Percentiles rank a stretch among this genome's conserved stretches.
phyloP scores from a whole-genome alignment of 78 protist genomes.

The Dictyostelium brefeldianum region DNA sequence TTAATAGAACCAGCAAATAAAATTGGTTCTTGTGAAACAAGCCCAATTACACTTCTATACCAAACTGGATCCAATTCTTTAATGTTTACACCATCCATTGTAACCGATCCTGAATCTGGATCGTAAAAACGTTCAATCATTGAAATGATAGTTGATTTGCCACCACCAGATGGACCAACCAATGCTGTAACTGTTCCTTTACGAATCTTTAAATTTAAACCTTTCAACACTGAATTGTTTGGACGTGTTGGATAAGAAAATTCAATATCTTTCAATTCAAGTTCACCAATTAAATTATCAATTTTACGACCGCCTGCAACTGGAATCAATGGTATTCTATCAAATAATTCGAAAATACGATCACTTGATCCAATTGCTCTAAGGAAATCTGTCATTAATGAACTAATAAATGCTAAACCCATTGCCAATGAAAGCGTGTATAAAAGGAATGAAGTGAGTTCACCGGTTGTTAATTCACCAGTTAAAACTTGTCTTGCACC shows the following conservation, averaged over 20 bases:
- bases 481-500: constrained; percentile 86
- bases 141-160: constrained; percentile 88
- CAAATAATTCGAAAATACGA: constrained; percentile 92
- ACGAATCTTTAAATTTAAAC: constrained; percentile 33
- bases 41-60: constrained; percentile 76
- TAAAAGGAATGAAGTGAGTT: constrained; percentile 84
- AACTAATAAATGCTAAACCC: constrained; percentile 73
- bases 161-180: constrained; percentile 95
- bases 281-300: constrained; percentile 64
- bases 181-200: constrained; percentile 91
- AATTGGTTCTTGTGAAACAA: constrained; percentile 91
- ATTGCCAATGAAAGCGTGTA: constrained; percentile 85
- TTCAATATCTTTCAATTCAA: constrained; percentile 86
- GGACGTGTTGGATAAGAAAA: constrained; percentile 90
- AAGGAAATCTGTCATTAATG: constrained; percentile 81
- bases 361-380: constrained; percentile 87
- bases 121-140: constrained; percentile 91
- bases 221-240: constrained; percentile 6
- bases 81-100: constrained; percentile 87
- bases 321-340: constrained; percentile 79
- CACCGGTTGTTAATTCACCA: constrained; percentile 77
- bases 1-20: constrained; percentile 91
- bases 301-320: constrained; percentile 44
- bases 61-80: constrained; percentile 65
- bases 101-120: constrained; percentile 84